Evolutionary conservation across 176 grass and related monocot species (phyloP), one percentile per base, ranked within the genome.

Genomic region (Rhipidocladum racemiflorum): DNA sequence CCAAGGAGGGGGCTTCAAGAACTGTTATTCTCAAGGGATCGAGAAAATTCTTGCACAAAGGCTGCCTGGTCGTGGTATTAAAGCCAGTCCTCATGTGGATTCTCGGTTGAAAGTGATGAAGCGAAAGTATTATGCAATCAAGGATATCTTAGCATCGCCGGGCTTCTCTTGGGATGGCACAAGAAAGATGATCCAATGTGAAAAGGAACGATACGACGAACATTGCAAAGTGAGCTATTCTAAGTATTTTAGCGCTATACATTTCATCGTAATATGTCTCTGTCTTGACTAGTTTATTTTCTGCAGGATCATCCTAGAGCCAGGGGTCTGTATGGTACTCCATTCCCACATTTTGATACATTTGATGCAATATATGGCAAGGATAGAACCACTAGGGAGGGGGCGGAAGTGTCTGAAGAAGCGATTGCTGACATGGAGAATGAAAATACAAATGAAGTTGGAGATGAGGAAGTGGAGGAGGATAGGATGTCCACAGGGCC

Each of bases 1-100:
- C 34, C 70, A 85, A 28, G 87, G 87, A 85, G 87, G 87, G 53
- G 87, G 53, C 20, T 85, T 89, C 63, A 89, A 81, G 82, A 89
- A 89, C 77, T 80, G 82, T 42, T 85, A 89, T 48, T 64, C 87
- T 27, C 82, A 76, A 29, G 76, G 82, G 18, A 89, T 89, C 25
- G 82, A 81, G 70, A 36, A 12, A 55, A 80, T 89, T 36, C 87
- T 89, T 63, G 35, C 77, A 15, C 77, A 76, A 16, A 81, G 83
- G 71, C 64, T 89, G 23, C 77, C 87, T 16, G 77, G 77, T 5
- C 71, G 16, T 28, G 87, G 83, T 8, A 89, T 89, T 36, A 89
- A 29, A 29, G 44, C 77, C 27, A 85, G 64, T 61, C 87, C 87
- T n/a, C 87, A 85, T 56, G 71, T 89, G 4, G 83, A 89, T 63